phyloP scores from a whole-genome alignment of 2,329 filamentous ascomycete genomes.

The Aspergillus tamarii region DNA sequence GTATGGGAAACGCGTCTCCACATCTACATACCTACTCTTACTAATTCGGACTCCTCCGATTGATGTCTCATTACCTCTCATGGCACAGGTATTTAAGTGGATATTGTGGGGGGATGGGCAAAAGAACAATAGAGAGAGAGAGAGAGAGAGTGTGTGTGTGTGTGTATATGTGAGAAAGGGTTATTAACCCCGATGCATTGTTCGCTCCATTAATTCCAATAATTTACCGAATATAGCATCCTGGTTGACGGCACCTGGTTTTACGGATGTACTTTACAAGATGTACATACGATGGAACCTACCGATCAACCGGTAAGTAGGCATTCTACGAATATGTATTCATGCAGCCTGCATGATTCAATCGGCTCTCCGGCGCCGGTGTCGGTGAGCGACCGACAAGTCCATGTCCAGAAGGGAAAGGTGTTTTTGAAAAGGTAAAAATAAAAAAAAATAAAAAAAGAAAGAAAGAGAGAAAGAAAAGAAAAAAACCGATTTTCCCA shows the following conservation, averaged over 20 bases:
- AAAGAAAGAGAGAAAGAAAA: no score
- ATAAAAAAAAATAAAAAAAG: neutral
- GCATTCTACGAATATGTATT: neutral
- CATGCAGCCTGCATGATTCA: conserved; percentile 18
- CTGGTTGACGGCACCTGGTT: neutral
- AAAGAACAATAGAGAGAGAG: no score
- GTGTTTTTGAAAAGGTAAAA: neutral
- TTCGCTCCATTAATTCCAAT: neutral
- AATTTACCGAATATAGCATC: conserved; percentile 6
- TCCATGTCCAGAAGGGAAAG: neutral
- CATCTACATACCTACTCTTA: conserved; percentile 5
- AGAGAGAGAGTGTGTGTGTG: no score
- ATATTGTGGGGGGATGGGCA: conserved; percentile 9
- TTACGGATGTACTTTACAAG: neutral
- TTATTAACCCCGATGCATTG: neutral
- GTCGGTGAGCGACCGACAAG: conserved; percentile 31
- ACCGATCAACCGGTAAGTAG: neutral
- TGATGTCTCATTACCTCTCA: neutral
- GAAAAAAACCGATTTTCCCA: no score
- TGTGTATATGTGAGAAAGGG: neutral
- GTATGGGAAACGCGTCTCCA: conserved; percentile 18
- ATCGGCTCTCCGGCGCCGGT: conserved; percentile 20
- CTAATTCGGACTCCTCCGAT: conserved; percentile 1
- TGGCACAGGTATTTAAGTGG: neutral
- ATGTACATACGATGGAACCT: neutral